Base-by-base conservation (phyloP, 2,329 filamentous ascomycete genomes). In the Hymenoscyphus scutula region DNA sequence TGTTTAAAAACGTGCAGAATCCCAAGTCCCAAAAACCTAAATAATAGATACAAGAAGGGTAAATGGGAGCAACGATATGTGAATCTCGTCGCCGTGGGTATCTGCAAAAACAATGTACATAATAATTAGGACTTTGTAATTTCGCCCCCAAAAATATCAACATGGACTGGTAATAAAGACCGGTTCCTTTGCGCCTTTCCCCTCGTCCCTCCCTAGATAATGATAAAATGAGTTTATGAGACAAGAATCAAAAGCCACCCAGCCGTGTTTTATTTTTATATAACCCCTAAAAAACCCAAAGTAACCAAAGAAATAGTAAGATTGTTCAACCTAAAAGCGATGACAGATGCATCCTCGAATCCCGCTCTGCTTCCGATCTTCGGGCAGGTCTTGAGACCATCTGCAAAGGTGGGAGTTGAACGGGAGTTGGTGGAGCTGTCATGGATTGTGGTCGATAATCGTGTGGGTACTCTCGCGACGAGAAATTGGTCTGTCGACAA, bases 261-360 rank as follows among this genome's bases (percentile, higher is more conserved):
- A 23, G 10, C 8, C 45, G 10, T 23, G 25, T 51, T 25, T 25
- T 5, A 23, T 5, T 25, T 48, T 10, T 48, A 48, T 51, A n/a
- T 41, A 41, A 41, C 38, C 15, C 38, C 15, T 15, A 17, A 17
- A 4, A 51, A 51, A 7, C 19, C n/a, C 11, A 2, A 25, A 51
- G 23, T 25, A 23, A 25, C 11, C 10, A 25, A 51, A 5, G 13
- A 25, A 54, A 54, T 29, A 3, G 27, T 10, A 51, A 19, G 38
- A 6, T 10, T n/a, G 17, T 29, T 70, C 61, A 73, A 56, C 62
- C 70, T 2, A 74, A 59, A 5, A 74, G 59, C 2, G 66, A 69
- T 23, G 72, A 73, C 25, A 74, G 69, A 62, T 70, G 62, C 73
- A 74, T 74, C 48, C 73, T 68, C 8, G 70, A 67, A 60, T 74